Percentiles rank a stretch among this genome's conserved stretches.
Evolutionary conservation across 176 grass and related monocot genomes (phyloP).

Genomic region (Zea mays): Zm-B73-REFERENCE-NAM-5.0 NC_050098.1:9244501-9245000

Average conservation of each 20-base stretch:
- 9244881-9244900: conserved; percentile 34
- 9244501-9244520: conserved; percentile 70
- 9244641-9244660: conserved; percentile 50
- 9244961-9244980: conserved; percentile 42
- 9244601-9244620: conserved; percentile 54
- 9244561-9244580: conserved; percentile 89
- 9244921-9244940: conserved; percentile 34
- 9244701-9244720: conserved; percentile 78
- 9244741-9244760: conserved; percentile 76
- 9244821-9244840: conserved; percentile 37
- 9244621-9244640: conserved; percentile 45
- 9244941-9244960: conserved; percentile 11
- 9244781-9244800: conserved; percentile 66
- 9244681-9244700: conserved; percentile 48
- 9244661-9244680: conserved; percentile 59
- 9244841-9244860: conserved; percentile 16
- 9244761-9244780: conserved; percentile 72
- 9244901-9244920: conserved; percentile 41
- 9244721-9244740: conserved; percentile 94
- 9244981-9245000: conserved; percentile 34
- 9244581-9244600: conserved; percentile 83
- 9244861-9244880: conserved; percentile 28
- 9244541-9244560: conserved; percentile 96
- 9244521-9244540: conserved; percentile 84
- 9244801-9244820: conserved; percentile 73